These are phyloP conservation scores for Lepraria neglecta DNA, from an alignment of 495 filamentous ascomycete genomes.

Conservation along the genomic window DNA sequence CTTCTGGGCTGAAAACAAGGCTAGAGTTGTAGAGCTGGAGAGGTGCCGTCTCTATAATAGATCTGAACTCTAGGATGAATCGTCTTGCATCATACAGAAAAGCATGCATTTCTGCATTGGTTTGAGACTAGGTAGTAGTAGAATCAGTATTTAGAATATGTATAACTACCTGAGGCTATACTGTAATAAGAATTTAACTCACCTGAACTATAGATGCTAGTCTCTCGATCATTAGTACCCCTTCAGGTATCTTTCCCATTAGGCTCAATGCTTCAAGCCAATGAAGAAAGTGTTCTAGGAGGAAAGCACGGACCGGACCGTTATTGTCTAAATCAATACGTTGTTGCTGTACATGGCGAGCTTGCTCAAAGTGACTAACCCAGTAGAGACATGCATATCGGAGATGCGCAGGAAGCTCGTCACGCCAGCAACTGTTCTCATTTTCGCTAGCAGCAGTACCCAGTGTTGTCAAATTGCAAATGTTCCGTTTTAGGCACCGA, in stretches of 20 bases:
- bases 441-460: slow-evolving; percentile 26
- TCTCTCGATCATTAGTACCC: not conserved
- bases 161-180: too few relatives aligned
- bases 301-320: slow-evolving; percentile 20
- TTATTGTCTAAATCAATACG: slow-evolving; percentile 16
- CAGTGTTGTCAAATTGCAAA: slow-evolving; percentile 34
- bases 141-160: not conserved
- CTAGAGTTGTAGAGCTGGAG: slow-evolving; percentile 12
- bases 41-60: slow-evolving; percentile 5
- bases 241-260: slow-evolving; percentile 22
- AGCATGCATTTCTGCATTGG: not conserved
- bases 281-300: slow-evolving; percentile 25
- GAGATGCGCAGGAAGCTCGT: slow-evolving; percentile 24
- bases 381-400: slow-evolving; percentile 34
- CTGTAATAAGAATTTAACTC: too few relatives aligned
- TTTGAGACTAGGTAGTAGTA: slow-evolving; percentile 2
- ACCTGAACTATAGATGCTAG: slow-evolving; percentile 1
- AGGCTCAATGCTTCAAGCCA: slow-evolving; percentile 29
- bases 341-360: too few relatives aligned
- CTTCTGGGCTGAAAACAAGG: slow-evolving; percentile 11
- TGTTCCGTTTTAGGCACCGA: slow-evolving; percentile 34
- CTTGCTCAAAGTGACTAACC: slow-evolving; percentile 30
- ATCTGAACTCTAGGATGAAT: slow-evolving; percentile 3
- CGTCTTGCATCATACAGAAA: slow-evolving; percentile 13
- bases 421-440: slow-evolving; percentile 22